Evolutionary conservation across 1,284 basidiomycete species (phyloP), one percentile per base, ranked within the genome.

Genomic region (Malassezia obtusa): DNA sequence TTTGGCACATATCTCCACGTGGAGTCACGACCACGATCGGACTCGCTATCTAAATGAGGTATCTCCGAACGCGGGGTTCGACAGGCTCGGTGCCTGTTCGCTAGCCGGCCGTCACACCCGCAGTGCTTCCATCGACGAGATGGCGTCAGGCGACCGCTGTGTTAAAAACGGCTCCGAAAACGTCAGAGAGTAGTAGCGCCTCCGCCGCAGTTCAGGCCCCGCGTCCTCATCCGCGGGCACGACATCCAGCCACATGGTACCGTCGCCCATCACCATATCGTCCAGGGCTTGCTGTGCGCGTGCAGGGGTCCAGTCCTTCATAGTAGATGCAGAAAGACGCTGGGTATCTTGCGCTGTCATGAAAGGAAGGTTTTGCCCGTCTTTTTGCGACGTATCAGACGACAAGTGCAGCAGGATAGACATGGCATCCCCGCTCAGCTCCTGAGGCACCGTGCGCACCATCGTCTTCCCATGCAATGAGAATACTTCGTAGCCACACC

Each of bases 211-310:
- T 19, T 51, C 49, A 10, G 49, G 37, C 4, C 8, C 26, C 15
- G 15, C 10, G 17, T 14, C 3, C 0, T 40, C 7, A n/a, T 24
- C 22, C 1, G 14, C 19, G 5, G 53, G 48, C 1, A 46, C 37
- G 14, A 41, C 24, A 70, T 98, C 92, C 30, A 96, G 73, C 92
- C 92, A 99, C 49, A 89, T 89, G 37, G 94, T 78, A 0, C 90
- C 92, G 63, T 96, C 90, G 30, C 85, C 79, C 63, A 89, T 78
- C 12, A 89, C 79, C 82, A 92, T 90, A 62, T 91, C 89, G 59
- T 89, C 84, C 64, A 98, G 74, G 2, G 85, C 89, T 4, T 83
- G 80, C 33, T 79, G 78, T 0, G 87, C 84, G 25, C 38, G 78
- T 43, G 81, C 75, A n/a, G 21, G 12, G 17, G 43, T 14, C 43